These are phyloP conservation scores for Phaeodactylum tricornutum DNA, from an alignment of 108 stramenopile genomes.

Conservation along the genomic window DNA sequence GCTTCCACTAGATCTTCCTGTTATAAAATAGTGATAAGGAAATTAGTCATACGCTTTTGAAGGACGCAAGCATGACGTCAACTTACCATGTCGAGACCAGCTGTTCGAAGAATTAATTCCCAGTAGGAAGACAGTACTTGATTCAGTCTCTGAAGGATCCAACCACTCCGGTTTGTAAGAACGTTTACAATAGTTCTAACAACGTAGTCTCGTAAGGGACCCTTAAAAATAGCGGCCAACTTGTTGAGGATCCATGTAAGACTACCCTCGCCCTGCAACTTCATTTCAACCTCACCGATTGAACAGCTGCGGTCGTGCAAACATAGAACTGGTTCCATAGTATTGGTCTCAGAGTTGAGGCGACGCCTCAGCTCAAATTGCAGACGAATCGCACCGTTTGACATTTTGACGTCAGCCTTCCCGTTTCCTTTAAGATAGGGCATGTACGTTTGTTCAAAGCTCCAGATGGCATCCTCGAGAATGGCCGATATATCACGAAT, in stretches of 20 bases:
- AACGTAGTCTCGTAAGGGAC: conserved; percentile 68
- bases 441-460: conserved; percentile 88
- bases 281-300: conserved; percentile 65
- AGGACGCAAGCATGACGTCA: neutral
- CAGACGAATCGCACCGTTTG: conserved; percentile 65
- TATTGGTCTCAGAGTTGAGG: conserved; percentile 9
- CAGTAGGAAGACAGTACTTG: conserved; percentile 57
- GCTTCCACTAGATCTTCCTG: conserved; percentile 37
- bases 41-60: no score
- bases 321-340: conserved; percentile 82
- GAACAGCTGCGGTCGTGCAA: conserved; percentile 66
- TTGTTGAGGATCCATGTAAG: conserved; percentile 82
- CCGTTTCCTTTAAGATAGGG: conserved; percentile 83
- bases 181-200: conserved; percentile 53
- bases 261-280: conserved; percentile 66
- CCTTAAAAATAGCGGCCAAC: conserved; percentile 65
- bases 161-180: conserved; percentile 61
- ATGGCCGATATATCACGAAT: conserved; percentile 72
- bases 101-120: conserved; percentile 71
- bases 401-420: conserved; percentile 61
- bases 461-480: conserved; percentile 73
- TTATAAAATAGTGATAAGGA: neutral
- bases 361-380: conserved; percentile 75
- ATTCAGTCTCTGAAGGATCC: conserved; percentile 72
- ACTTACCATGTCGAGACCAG: conserved; percentile 46